Evolutionary conservation across 179 eudicot species (phyloP).

Genomic region (Silene coronaria): DNA sequence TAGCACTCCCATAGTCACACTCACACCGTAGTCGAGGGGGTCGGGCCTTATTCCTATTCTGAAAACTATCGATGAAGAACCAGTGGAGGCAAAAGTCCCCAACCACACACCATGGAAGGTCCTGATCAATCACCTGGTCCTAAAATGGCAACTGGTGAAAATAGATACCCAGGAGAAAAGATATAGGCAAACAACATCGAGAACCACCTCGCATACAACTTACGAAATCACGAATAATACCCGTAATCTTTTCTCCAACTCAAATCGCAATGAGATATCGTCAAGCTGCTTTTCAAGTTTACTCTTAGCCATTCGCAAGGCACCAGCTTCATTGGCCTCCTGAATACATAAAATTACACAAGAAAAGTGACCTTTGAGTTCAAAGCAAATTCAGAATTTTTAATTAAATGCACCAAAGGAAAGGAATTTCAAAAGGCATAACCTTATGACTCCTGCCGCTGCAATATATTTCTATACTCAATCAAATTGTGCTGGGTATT

Average conservation of each 20-base stretch:
- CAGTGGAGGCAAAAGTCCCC: background rate
- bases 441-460: background rate
- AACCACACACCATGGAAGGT: background rate
- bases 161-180: background rate
- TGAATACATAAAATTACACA: constrained; percentile 26
- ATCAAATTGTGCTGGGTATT: background rate
- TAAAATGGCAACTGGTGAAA: background rate
- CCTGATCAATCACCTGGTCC: background rate
- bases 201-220: background rate
- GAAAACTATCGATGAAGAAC: background rate
- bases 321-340: constrained; percentile 99
- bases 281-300: constrained; percentile 95
- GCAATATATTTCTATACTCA: background rate
- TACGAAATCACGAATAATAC: constrained; percentile 31
- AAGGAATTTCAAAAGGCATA: background rate
- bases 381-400: background rate
- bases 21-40: background rate
- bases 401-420: background rate
- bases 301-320: constrained; percentile 83
- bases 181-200: background rate
- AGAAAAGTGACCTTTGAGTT: background rate
- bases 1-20: no score
- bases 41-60: no score
- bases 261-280: constrained; percentile 84
- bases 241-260: constrained; percentile 81